These are phyloP conservation scores for Trichosanthes truncata DNA, from an alignment of 306 rosid species.

Conservation along the genomic window DNA sequence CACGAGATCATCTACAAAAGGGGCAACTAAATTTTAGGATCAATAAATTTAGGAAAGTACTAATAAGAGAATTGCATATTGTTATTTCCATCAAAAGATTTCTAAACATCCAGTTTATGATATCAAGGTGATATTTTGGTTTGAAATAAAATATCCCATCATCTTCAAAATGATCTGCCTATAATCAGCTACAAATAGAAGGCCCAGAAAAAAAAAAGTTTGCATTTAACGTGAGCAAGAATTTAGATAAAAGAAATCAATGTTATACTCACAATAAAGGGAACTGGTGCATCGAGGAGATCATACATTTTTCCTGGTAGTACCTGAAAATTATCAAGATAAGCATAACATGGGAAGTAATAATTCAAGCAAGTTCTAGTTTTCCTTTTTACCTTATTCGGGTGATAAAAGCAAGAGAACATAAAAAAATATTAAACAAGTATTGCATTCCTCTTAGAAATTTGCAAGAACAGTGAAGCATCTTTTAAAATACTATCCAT, in stretches of 20 bases:
- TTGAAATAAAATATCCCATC: neutral
- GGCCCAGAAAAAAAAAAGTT: neutral
- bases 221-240: neutral
- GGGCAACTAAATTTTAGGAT: neutral
- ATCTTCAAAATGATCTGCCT: neutral
- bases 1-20: neutral
- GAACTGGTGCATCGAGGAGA: constrained; percentile 97
- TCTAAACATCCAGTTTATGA: neutral
- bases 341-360: neutral
- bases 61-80: constrained; percentile 1
- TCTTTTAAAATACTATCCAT: neutral
- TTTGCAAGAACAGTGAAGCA: neutral
- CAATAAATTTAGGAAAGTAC: neutral
- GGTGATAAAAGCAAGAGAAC: neutral
- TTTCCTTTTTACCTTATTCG: neutral
- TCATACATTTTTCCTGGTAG: constrained; percentile 75
- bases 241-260: constrained; percentile 1
- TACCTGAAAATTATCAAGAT: constrained; percentile 43
- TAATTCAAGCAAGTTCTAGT: neutral
- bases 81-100: neutral
- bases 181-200: neutral
- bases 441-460: neutral
- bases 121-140: neutral
- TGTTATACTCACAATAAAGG: constrained; percentile 70
- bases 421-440: neutral